Evolutionary conservation across 2,329 filamentous ascomycete species (phyloP), one percentile per base, ranked within the genome.

Genomic region (Metarhizium robertsii): DNA sequence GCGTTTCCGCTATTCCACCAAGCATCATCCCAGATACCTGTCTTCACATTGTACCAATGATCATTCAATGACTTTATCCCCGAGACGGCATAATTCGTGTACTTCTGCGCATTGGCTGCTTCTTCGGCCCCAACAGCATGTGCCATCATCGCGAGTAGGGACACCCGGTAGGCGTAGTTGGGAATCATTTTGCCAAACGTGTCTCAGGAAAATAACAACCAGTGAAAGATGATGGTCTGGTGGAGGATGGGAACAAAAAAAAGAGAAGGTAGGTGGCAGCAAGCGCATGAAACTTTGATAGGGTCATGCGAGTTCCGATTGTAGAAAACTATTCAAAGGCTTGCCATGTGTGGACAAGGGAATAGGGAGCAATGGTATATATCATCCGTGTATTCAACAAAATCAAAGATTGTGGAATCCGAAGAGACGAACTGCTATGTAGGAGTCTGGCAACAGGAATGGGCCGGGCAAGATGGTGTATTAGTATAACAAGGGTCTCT

Each of bases 1-100:
- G 77, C 77, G 64, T 88, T 90, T 48, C 80, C 87, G 53, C 79
- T 79, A 64, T 89, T 88, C 87, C 87, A 90, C 87, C 87, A 90
- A 7, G 79, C 76, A 0, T 78, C 78, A 54, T 81, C 70, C 83
- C 84, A 90, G 13, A 87, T 71, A 3, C 87, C 86, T 1, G 76
- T 82, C 5, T 65, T 63, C 2, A 68, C 56, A 63, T 85, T 78
- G 66, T 88, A 88, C 79, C 81, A 88, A 16, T 67, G 60, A 3
- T 61, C 57, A 61, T 87, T 83, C 1, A 88, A 73, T 6, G 74
- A 65, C 40, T 69, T 60, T 45, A 73, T 70, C 6, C 70, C 69
- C 16, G 61, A 54, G 3, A 64, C 61, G 3, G 74, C 62, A 53
- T 70, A 61, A 14, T 60, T 59, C 10, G 66, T 63, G 61, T 76